Conservation (phyloP, 1,139 yeast genomes). For the Hyphopichia khmerensis region DNA sequence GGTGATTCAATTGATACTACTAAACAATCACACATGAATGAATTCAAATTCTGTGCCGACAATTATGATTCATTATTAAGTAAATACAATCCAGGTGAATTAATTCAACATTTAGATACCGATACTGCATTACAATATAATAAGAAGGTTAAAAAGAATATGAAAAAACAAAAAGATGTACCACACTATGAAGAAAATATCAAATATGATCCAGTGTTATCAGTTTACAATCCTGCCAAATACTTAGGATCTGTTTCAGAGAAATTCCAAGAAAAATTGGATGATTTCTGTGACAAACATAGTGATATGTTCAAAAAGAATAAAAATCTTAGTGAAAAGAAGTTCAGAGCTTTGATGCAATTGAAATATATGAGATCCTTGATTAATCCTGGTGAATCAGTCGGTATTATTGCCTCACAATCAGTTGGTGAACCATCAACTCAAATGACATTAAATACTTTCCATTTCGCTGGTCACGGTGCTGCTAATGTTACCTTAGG, state of each 20-base stretch:
- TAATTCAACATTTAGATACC: slow-evolving; percentile 74
- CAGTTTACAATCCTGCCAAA: slow-evolving; percentile 83
- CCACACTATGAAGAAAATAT: slow-evolving; percentile 62
- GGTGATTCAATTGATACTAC: slow-evolving; percentile 96
- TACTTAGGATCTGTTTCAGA: slow-evolving; percentile 94
- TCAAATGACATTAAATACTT: slow-evolving; percentile 98
- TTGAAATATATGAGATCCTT: slow-evolving; percentile 96
- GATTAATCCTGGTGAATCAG: slow-evolving; percentile 96
- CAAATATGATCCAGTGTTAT: slow-evolving; percentile 87
- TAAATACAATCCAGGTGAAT: slow-evolving; percentile 82
- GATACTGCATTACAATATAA: slow-evolving; percentile 76
- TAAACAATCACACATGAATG: slow-evolving; percentile 90
- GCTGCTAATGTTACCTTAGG: slow-evolving; percentile 99
- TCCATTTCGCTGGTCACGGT: slow-evolving; percentile 99
- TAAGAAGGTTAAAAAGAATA: slow-evolving; percentile 76
- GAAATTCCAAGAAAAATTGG: slow-evolving; percentile 78
- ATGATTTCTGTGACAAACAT: slow-evolving; percentile 60
- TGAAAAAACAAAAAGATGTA: slow-evolving; percentile 62
- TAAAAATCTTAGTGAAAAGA: slow-evolving; percentile 66
- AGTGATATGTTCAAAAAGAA: slow-evolving; percentile 53
- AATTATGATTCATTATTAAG: slow-evolving; percentile 84
- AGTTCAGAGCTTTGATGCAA: slow-evolving; percentile 96
- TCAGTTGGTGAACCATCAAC: slow-evolving; percentile 99
- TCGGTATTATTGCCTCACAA: slow-evolving; percentile 97
- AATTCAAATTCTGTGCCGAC: slow-evolving; percentile 89